Conservation (phyloP, 371 early-diverging fungal genomes). For the Mortierella sp. region DNA sequence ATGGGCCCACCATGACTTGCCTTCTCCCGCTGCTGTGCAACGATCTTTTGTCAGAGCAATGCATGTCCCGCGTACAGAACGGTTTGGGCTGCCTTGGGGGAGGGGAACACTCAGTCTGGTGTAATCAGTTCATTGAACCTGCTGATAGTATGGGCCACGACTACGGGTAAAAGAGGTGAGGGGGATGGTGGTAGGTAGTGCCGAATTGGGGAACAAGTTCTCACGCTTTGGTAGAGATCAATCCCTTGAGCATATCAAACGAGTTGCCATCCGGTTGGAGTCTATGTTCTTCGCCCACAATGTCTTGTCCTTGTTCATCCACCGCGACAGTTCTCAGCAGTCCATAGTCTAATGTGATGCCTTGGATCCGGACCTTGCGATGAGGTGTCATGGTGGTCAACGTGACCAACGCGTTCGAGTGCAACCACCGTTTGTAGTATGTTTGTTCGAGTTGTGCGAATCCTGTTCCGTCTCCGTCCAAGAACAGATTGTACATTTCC, state of each 20-base stretch:
- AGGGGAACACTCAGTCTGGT: too few species aligned
- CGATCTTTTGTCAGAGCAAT: too few species aligned
- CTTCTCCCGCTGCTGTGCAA: too few species aligned
- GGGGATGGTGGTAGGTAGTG: too few species aligned
- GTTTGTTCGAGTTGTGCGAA: slow-evolving; percentile 78
- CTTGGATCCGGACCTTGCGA: slow-evolving; percentile 72
- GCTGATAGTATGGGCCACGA: too few species aligned
- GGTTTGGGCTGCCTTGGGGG: too few species aligned
- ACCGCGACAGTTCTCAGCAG: slow-evolving; percentile 76
- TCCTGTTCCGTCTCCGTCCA: slow-evolving; percentile 59
- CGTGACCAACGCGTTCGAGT: slow-evolving; percentile 77
- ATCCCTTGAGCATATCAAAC: slow-evolving; percentile 94
- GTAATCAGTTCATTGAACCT: too few species aligned
- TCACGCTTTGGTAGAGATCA: slow-evolving; percentile 64
- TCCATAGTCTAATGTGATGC: slow-evolving; percentile 83
- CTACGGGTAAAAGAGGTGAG: too few species aligned
- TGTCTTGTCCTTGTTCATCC: slow-evolving; percentile 48
- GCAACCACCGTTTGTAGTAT: slow-evolving; percentile 91
- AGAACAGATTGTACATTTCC: slow-evolving; percentile 74
- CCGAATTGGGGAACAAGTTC: too few species aligned
- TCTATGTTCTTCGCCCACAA: slow-evolving; percentile 62
- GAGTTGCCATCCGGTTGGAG: slow-evolving; percentile 96
- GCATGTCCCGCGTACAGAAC: too few species aligned
- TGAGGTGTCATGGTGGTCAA: slow-evolving; percentile 69
- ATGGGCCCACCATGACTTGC: too few species aligned